A percentile compares a stretch with the other conserved stretches of the same genome.
Conservation (phyloP, 139 green algal species). For the Coelastrella sp. region DNA sequence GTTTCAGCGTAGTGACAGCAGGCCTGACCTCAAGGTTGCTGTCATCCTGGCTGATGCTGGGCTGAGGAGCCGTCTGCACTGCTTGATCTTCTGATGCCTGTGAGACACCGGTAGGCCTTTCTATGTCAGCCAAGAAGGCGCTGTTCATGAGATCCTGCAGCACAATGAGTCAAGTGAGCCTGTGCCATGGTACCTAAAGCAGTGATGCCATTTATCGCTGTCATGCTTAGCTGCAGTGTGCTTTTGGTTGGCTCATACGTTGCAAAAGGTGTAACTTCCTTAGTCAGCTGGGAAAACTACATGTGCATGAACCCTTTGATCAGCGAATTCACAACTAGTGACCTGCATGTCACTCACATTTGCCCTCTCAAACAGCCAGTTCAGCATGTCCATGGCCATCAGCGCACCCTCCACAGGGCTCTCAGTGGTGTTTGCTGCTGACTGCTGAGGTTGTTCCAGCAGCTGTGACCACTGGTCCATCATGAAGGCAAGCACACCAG, state of each 20-base stretch:
- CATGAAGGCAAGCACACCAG: constrained; percentile 43
- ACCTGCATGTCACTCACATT: neutral
- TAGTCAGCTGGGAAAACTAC: no score
- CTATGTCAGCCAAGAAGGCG: constrained; percentile 23
- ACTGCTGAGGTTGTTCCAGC: constrained; percentile 22
- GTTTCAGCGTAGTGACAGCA: no score
- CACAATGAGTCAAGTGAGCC: no score
- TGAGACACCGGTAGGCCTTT: neutral
- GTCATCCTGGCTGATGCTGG: constrained; percentile 12
- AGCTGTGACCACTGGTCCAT: constrained; percentile 40
- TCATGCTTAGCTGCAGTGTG: no score
- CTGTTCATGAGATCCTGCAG: constrained; percentile 38
- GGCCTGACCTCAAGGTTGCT: constrained; percentile 9
- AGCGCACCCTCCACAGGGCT: no score
- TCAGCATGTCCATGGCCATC: constrained; percentile 22
- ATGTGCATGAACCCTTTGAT: no score
- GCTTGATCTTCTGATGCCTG: neutral
- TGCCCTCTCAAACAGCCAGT: constrained; percentile 31
- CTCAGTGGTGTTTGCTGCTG: neutral
- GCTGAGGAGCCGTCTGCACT: neutral
- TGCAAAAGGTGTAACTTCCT: no score
- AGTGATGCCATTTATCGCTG: no score
- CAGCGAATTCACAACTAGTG: no score
- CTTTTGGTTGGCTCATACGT: no score
- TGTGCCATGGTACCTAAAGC: no score